Evolutionary conservation across 306 rosid species (phyloP).

Genomic region (Vigna hirtella): DNA sequence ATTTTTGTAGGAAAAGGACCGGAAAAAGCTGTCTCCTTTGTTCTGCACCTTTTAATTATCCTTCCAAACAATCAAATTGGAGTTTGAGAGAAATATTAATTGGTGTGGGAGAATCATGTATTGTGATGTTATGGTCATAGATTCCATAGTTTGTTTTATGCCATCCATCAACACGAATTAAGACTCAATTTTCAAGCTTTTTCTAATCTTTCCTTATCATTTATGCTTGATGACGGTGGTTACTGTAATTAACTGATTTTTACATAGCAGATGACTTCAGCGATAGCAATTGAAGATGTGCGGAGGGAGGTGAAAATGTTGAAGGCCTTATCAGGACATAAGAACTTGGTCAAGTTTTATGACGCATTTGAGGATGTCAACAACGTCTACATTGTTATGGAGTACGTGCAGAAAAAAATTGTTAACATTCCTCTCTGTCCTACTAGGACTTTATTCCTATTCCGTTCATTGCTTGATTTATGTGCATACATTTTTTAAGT

Average conservation of each 20-base stretch:
- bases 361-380: conserved; percentile 87
- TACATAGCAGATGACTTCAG: conserved; percentile 85
- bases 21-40: conserved; percentile 27
- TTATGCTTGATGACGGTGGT: conserved; percentile 21
- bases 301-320: conserved; percentile 96
- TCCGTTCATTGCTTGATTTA: background rate
- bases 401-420: conserved; percentile 63
- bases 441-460: background rate
- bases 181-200: conserved; percentile 26
- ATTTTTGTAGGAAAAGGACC: conserved; percentile 34
- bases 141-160: conserved; percentile 24
- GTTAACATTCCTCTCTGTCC: background rate
- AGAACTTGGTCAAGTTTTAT: conserved; percentile 82
- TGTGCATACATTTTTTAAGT: conserved; percentile 20
- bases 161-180: conserved; percentile 17
- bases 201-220: conserved; percentile 9
- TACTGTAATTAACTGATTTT: conserved; percentile 38
- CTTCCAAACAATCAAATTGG: conserved; percentile 33
- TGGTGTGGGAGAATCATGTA: conserved; percentile 1
- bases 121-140: conserved; percentile 14
- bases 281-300: conserved; percentile 94
- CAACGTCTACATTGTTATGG: conserved; percentile 96
- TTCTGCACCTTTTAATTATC: conserved; percentile 31
- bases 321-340: conserved; percentile 91
- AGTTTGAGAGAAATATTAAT: conserved; percentile 24